phyloP scores from a whole-genome alignment of 805 yeast genomes.

The Ogataea corticis region DNA sequence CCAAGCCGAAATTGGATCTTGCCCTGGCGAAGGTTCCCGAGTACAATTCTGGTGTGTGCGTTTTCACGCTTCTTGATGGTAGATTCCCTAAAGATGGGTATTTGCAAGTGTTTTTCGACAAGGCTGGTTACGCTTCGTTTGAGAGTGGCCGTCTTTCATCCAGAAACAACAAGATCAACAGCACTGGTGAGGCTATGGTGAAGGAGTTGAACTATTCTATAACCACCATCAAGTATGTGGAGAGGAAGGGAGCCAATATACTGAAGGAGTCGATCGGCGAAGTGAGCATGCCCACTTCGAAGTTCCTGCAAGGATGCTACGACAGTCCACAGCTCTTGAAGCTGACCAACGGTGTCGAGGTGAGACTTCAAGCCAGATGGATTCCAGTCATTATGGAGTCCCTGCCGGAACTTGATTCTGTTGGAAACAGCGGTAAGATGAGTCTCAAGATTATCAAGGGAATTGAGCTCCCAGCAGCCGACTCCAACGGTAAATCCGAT shows the following conservation, averaged over 20 bases:
- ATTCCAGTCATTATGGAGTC: constrained; percentile 64
- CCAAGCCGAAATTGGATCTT: constrained; percentile 48
- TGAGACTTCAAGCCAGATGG: constrained; percentile 67
- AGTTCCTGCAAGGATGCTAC: constrained; percentile 65
- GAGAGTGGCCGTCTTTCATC: constrained; percentile 55
- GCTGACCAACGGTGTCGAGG: constrained; percentile 42
- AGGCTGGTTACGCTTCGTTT: constrained; percentile 64
- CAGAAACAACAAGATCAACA: constrained; percentile 35
- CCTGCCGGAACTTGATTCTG: constrained; percentile 73
- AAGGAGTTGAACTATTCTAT: constrained; percentile 75
- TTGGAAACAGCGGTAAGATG: constrained; percentile 72
- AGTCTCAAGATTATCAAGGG: constrained; percentile 64
- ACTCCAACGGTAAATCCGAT: constrained; percentile 89
- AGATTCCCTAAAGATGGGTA: constrained; percentile 56
- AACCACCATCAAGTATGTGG: constrained; percentile 60
- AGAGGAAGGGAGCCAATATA: constrained; percentile 54
- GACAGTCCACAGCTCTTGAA: constrained; percentile 57
- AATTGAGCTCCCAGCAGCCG: constrained; percentile 75
- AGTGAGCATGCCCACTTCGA: constrained; percentile 62
- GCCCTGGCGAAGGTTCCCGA: constrained; percentile 57
- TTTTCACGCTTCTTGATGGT: constrained; percentile 63
- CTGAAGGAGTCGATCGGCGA: constrained; percentile 61
- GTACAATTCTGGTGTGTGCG: constrained; percentile 74
- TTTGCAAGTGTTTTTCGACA: constrained; percentile 78
- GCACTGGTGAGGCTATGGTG: constrained; percentile 71